phyloP scores from a whole-genome alignment of 2,329 filamentous ascomycete genomes.

The Aspergillus piperis region DNA sequence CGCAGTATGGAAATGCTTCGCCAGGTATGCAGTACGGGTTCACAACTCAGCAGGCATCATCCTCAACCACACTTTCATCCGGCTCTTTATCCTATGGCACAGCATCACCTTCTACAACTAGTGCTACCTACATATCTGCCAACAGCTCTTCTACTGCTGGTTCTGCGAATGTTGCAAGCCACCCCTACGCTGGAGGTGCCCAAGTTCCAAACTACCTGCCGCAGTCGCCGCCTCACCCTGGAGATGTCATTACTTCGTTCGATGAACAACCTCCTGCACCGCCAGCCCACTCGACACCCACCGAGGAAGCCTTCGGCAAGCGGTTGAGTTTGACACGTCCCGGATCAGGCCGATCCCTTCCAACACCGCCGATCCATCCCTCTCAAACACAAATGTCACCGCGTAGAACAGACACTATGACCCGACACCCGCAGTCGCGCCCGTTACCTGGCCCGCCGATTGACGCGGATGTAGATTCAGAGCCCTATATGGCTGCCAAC shows the following conservation, averaged over 20 bases:
- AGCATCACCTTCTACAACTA: conserved; percentile 23
- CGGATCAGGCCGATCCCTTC: conserved; percentile 41
- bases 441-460: conserved; percentile 61
- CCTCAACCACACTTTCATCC: conserved; percentile 27
- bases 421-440: conserved; percentile 58
- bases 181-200: conserved; percentile 25
- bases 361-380: conserved; percentile 55
- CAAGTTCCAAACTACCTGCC: conserved; percentile 27
- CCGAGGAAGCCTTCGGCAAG: conserved; percentile 29
- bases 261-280: conserved; percentile 39
- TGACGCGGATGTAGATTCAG: conserved; percentile 42
- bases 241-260: conserved; percentile 18
- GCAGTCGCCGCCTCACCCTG: conserved; percentile 26
- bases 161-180: conserved; percentile 17
- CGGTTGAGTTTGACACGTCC: conserved; percentile 33
- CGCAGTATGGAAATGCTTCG: conserved; percentile 27
- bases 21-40: conserved; percentile 32
- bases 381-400: conserved; percentile 52
- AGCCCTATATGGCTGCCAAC: conserved; percentile 21
- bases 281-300: conserved; percentile 32
- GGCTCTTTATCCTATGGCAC: conserved; percentile 33
- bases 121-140: conserved; percentile 26
- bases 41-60: conserved; percentile 25
- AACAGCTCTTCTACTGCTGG: conserved; percentile 22
- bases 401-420: conserved; percentile 54